These are phyloP conservation scores for Orobanche coerulescens DNA, from an alignment of 257 asterid genomes.

Conservation along the genomic window DNA sequence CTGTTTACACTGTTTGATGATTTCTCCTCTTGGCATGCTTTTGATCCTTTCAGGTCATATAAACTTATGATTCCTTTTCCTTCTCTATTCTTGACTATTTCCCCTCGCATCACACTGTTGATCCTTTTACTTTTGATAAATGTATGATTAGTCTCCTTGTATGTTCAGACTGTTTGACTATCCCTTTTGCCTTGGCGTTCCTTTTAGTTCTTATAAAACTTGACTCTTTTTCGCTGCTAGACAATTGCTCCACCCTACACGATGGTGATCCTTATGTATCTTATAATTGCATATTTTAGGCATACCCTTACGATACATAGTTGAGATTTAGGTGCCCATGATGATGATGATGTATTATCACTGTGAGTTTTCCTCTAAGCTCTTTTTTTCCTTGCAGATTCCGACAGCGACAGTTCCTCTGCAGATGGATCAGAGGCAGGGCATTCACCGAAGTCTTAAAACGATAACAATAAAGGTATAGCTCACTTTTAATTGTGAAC, in stretches of 20 bases:
- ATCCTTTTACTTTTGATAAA: neutral
- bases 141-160: neutral
- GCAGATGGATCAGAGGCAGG: constrained; percentile 41
- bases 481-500: neutral
- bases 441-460: constrained; percentile 37
- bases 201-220: neutral
- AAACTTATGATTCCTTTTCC: neutral
- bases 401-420: constrained; percentile 56
- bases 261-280: neutral
- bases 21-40: too few relatives aligned
- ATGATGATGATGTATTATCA: neutral
- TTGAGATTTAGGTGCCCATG: too few relatives aligned
- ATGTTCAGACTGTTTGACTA: neutral
- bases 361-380: neutral
- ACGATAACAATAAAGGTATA: constrained; percentile 25
- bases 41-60: too few relatives aligned
- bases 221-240: neutral
- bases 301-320: too few relatives aligned
- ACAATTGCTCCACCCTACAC: neutral
- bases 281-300: neutral
- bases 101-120: neutral
- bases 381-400: constrained; percentile 29
- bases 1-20: too few relatives aligned
- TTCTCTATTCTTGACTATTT: neutral
- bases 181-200: neutral